Evolutionary conservation across 23 red algal genomes (phyloP).

Genomic region (Gracilaria caudata): DNA sequence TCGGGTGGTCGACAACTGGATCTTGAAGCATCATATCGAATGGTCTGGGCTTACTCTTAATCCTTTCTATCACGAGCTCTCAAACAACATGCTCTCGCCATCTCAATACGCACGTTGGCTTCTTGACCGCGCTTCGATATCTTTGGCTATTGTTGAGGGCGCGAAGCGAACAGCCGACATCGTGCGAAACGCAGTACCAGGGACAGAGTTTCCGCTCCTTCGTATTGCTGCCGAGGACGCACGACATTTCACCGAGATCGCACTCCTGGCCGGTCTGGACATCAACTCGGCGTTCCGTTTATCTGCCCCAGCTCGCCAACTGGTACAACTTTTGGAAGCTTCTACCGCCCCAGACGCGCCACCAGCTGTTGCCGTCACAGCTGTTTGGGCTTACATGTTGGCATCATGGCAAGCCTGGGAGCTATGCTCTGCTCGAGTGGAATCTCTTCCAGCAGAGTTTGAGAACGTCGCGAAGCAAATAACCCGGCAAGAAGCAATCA

Average conservation of each 20-base stretch:
- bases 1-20: conserved; percentile 42
- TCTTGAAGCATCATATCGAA: conserved; percentile 53
- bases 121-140: conserved; percentile 48
- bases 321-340: conserved; percentile 52
- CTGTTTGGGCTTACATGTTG: conserved; percentile 57
- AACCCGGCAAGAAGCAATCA: conserved; percentile 3
- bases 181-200: not conserved
- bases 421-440: conserved; percentile 16
- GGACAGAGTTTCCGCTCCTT: conserved; percentile 27
- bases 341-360: conserved; percentile 51
- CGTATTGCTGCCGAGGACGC: conserved; percentile 44
- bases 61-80: conserved; percentile 48
- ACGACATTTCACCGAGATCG: conserved; percentile 16
- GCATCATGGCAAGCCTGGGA: conserved; percentile 55
- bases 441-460: conserved; percentile 35
- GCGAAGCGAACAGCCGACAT: conserved; percentile 34
- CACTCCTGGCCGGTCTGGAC: conserved; percentile 30
- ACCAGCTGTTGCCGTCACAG: conserved; percentile 42
- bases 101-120: conserved; percentile 58
- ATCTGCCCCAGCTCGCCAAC: conserved; percentile 12
- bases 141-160: conserved; percentile 37
- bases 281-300: conserved; percentile 55
- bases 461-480: conserved; percentile 32
- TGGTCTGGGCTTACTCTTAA: conserved; percentile 55
- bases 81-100: conserved; percentile 21